Evolutionary conservation across 2,329 filamentous ascomycete species (phyloP), one percentile per base, ranked within the genome.

Genomic region (Fusarium napiforme): DNA sequence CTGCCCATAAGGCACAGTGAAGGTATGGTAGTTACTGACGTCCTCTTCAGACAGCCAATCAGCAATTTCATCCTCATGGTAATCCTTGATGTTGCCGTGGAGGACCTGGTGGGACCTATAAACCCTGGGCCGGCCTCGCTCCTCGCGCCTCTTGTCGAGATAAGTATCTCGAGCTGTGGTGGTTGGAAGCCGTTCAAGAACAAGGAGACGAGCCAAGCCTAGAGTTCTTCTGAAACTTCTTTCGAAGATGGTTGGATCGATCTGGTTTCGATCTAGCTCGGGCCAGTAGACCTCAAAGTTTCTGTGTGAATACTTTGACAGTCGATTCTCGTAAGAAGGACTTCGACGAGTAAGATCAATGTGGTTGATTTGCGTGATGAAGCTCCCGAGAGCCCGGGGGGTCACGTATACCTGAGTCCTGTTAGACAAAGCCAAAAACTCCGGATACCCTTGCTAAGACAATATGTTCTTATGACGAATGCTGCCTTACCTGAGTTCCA

Each of bases 221-320:
- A 93, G 85, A 0, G 93, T 95, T 43, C 93, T 87, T 56, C 87
- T 87, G 76, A 97, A 97, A 64, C 91, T 94, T 55, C 94, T 86
- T 81, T 97, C 94, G 71, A 93, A 97, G 55, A 97, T 95, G 28
- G 93, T 97, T 9, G 94, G 94, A 75, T 97, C 94, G 60, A 97
- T 85, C 16, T 89, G 88, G n/a, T 89, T 88, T 23, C 94, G 89
- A 70, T 96, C 92, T 19, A 97, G 85, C 15, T 90, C 86, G 3
- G 92, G 87, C 91, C 93, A 97, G 79, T 93, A 92, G 1, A 96
- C 89, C 81, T 97, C 94, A 73, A 97, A 97, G 21, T 93, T 93
- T 47, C 94, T 87, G 78, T 93, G 93, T 19, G 92, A 93, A 80
- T 97, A 96, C 80, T 97, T 97, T 21, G 93, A 93, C 18, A 97